Base-by-base conservation (phyloP, 2,329 filamentous ascomycete genomes). In the Clarireedia homoeocarpa region DNA sequence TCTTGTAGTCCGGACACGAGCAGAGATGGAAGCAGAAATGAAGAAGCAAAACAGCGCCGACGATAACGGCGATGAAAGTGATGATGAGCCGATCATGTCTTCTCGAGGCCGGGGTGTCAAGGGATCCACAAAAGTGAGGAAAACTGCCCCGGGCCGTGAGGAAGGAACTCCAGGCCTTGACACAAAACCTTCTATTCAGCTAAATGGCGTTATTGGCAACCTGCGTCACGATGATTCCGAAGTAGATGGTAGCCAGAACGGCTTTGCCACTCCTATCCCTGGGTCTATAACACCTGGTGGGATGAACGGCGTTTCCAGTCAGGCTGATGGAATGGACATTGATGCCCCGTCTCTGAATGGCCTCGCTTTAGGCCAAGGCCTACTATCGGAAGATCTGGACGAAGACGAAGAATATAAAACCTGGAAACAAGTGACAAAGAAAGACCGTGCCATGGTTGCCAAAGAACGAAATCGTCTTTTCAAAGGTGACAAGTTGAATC, bases 361-460 rank as follows among this genome's bases (percentile, higher is more conserved):
- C 23, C 78, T 88, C 69, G 76, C 79, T 0, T 68, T 88, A 20
- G 79, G 78, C 40, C 82, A 85, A 51, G 80, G 83, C 1, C 78
- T 88, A 55, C 82, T 81, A 30, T 79, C 77, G 14, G 88, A 95
- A 64, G 89, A 95, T 63, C 80, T 82, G 12, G 90, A 90, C 63
- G 84, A 95, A 64, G 91, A 97, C 64, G 91, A 97, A 57, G 92
- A 96, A 68, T 96, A 94, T 74, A 95, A 95, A 70, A 88, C 94
- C 38, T 99, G 95, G 94, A 99, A 97, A 74, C 92, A 97, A 71
- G 90, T 96, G 42, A 99, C 94, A 2, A 97, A 97, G 73, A 96
- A 94, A 69, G 91, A 96, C 66, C 85, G 94, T 60, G 94, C 94
- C 4, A 75, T 87, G 24, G 83, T 92, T 53, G 88, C 94, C 58